phyloP scores from a whole-genome alignment of 805 yeast genomes.

The Monosporozyma solicola region DNA sequence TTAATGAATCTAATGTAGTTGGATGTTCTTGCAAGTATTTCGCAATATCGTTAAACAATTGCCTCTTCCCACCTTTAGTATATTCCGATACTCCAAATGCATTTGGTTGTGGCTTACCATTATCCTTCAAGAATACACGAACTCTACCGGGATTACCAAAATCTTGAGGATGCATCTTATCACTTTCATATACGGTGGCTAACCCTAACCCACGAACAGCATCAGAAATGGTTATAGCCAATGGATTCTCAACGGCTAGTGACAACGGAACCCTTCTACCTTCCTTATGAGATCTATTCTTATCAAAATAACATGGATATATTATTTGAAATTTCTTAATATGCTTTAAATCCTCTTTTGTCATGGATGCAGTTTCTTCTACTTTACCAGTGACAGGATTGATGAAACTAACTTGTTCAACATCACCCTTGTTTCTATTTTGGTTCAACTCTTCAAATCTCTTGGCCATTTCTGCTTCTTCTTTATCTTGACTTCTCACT shows the following conservation, averaged over 20 bases:
- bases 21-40: constrained; percentile 57
- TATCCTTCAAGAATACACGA: constrained; percentile 55
- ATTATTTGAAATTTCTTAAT: constrained; percentile 62
- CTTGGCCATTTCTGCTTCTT: constrained; percentile 7
- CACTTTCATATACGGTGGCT: constrained; percentile 53
- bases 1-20: constrained; percentile 55
- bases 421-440: not conserved
- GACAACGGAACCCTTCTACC: constrained; percentile 72
- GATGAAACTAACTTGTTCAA: constrained; percentile 15
- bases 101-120: constrained; percentile 32
- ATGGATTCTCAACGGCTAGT: constrained; percentile 76
- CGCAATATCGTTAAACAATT: constrained; percentile 51
- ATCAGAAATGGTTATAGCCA: constrained; percentile 74
- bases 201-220: constrained; percentile 41
- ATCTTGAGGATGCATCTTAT: constrained; percentile 90
- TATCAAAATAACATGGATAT: constrained; percentile 92
- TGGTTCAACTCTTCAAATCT: not conserved
- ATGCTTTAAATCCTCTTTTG: constrained; percentile 52
- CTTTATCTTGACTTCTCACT: constrained; percentile 51
- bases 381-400: constrained; percentile 26
- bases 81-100: constrained; percentile 11
- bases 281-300: constrained; percentile 58
- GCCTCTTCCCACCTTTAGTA: constrained; percentile 46
- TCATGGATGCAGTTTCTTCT: constrained; percentile 27
- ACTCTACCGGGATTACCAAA: constrained; percentile 98